Conservation (phyloP, 805 yeast species). For the Candida berthetii region DNA sequence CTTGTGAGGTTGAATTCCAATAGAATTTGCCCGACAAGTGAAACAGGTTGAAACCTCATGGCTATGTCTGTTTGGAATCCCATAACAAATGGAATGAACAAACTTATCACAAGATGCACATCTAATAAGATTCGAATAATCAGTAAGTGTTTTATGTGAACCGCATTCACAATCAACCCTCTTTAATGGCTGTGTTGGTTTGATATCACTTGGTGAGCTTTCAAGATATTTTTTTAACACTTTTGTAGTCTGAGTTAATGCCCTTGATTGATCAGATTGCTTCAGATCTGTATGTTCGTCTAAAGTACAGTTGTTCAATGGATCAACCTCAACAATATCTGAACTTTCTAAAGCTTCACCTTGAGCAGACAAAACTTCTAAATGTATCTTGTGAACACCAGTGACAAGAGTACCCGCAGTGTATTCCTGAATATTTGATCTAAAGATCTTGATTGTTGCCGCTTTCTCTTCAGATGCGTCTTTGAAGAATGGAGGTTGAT, state of each 20-base stretch:
- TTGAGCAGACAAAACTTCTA: slow-evolving; percentile 23
- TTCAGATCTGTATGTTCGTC: background rate
- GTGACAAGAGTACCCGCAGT: slow-evolving; percentile 26
- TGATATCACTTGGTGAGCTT: slow-evolving; percentile 15
- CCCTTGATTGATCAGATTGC: background rate
- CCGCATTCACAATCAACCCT: slow-evolving; percentile 22
- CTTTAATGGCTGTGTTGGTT: slow-evolving; percentile 23
- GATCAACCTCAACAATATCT: slow-evolving; percentile 13
- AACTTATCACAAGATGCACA: slow-evolving; percentile 25
- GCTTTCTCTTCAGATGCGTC: slow-evolving; percentile 32
- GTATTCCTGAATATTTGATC: slow-evolving; percentile 4
- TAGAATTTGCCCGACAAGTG: slow-evolving; percentile 17
- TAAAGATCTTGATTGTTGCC: slow-evolving; percentile 26
- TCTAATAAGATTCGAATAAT: slow-evolving; percentile 3
- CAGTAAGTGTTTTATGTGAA: slow-evolving; percentile 14
- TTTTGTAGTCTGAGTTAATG: slow-evolving; percentile 23
- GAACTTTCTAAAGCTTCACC: slow-evolving; percentile 1
- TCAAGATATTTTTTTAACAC: slow-evolving; percentile 21
- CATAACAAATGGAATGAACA: slow-evolving; percentile 29
- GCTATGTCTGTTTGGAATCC: slow-evolving; percentile 13
- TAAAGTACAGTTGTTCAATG: slow-evolving; percentile 6
- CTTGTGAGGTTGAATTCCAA: slow-evolving; percentile 11
- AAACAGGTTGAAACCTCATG: slow-evolving; percentile 16
- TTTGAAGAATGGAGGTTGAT: slow-evolving; percentile 42
- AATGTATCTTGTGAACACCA: slow-evolving; percentile 20